phyloP scores from a whole-genome alignment of 192 early-diverging fungal species.

The Phycomyces blakesleeanus region DNA sequence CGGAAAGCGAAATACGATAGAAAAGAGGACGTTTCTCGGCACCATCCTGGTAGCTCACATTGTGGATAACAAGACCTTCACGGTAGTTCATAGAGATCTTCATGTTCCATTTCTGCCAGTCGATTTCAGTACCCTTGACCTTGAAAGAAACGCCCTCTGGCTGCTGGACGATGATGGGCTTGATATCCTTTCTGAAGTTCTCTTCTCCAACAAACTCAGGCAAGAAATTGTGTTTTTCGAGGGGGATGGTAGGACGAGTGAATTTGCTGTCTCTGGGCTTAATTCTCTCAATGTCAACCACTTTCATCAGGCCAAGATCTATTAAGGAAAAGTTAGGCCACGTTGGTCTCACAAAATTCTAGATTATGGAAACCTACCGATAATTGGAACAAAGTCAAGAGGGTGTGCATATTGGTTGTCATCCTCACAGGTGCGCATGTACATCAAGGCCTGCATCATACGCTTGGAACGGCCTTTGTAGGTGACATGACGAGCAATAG shows the following conservation, averaged over 20 bases:
- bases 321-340: not conserved
- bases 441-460: constrained; percentile 37
- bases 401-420: constrained; percentile 43
- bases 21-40: constrained; percentile 35
- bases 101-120: constrained; percentile 44
- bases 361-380: constrained; percentile 20
- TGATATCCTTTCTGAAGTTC: constrained; percentile 34
- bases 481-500: constrained; percentile 28
- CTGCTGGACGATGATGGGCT: constrained; percentile 37
- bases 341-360: not conserved
- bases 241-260: constrained; percentile 35
- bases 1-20: constrained; percentile 39
- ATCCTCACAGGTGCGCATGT: constrained; percentile 36
- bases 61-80: constrained; percentile 40
- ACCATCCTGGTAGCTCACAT: constrained; percentile 38
- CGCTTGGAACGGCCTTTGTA: constrained; percentile 21
- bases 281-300: constrained; percentile 37
- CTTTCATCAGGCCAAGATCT: constrained; percentile 31
- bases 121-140: constrained; percentile 36
- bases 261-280: constrained; percentile 31
- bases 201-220: constrained; percentile 38
- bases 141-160: constrained; percentile 39
- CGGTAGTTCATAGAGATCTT: constrained; percentile 41
- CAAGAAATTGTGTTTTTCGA: constrained; percentile 35
- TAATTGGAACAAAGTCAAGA: constrained; percentile 38